Conservation (phyloP, 106 monocot species). For the Xerophyta viscosa region DNA sequence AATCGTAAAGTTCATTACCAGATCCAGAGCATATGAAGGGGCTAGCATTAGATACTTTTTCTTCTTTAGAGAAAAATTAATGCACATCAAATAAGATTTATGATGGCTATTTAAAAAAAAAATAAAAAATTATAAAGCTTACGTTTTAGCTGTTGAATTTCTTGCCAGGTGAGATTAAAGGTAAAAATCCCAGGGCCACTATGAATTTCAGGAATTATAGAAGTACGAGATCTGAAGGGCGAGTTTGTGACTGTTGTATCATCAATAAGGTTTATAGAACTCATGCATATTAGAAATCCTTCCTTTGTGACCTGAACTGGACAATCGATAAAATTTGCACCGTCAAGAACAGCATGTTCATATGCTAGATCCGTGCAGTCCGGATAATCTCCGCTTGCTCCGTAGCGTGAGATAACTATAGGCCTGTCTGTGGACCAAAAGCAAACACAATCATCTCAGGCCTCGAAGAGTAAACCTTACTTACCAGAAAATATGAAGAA, state of each 20-base stretch:
- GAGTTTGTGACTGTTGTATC: constrained; percentile 41
- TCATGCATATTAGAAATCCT: constrained; percentile 70
- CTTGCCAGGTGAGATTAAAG: constrained; percentile 75
- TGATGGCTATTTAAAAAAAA: no score
- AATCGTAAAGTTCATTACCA: no score
- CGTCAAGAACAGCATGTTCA: constrained; percentile 69
- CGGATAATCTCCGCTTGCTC: constrained; percentile 88
- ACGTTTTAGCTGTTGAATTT: constrained; percentile 72
- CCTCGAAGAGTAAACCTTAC: background rate
- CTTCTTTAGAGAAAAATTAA: no score
- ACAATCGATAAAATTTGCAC: constrained; percentile 86
- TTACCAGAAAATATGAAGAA: background rate
- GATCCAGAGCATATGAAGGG: no score
- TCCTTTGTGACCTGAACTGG: constrained; percentile 70
- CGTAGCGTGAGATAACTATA: constrained; percentile 64
- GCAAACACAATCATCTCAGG: background rate
- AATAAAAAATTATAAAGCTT: constrained; percentile 14
- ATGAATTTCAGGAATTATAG: constrained; percentile 49
- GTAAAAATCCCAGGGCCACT: constrained; percentile 64
- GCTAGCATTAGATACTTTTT: no score
- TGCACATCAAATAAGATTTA: no score
- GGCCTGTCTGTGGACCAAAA: constrained; percentile 41
- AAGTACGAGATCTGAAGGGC: constrained; percentile 27
- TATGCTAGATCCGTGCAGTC: constrained; percentile 89
- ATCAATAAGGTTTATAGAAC: constrained; percentile 51